Percentiles rank a stretch among this genome's conserved stretches.
Conservation (phyloP, 106 monocot genomes). For the Platanthera guangdongensis region DNA sequence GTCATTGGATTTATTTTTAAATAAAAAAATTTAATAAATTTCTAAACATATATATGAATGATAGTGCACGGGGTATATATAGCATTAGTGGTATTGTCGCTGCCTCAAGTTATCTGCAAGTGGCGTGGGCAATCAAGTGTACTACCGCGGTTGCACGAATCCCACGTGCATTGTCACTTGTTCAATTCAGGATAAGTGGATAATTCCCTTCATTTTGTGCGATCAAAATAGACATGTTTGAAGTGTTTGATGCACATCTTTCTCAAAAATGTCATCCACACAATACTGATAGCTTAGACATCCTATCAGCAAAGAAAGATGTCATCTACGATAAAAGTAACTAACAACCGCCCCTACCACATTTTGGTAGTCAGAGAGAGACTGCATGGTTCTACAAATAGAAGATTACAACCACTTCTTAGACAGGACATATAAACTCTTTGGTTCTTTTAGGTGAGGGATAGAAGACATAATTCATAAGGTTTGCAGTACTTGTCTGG, state of each 20-base stretch:
- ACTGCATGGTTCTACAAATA: neutral
- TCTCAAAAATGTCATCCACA: neutral
- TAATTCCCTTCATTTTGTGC: neutral
- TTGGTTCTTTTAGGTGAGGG: neutral
- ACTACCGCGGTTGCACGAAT: too few relatives aligned
- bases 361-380: neutral
- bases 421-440: neutral
- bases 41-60: too few relatives aligned
- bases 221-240: neutral
- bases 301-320: neutral
- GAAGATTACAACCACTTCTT: neutral
- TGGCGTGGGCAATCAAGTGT: too few relatives aligned
- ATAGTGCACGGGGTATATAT: too few relatives aligned
- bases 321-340: too few relatives aligned
- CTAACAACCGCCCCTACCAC: neutral
- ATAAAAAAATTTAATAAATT: too few relatives aligned
- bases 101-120: too few relatives aligned
- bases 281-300: neutral
- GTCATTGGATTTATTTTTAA: too few relatives aligned
- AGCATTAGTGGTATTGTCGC: too few relatives aligned
- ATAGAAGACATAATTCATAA: neutral
- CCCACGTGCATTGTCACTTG: too few relatives aligned
- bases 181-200: neutral
- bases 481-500: neutral
- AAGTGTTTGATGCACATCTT: neutral